Conservation (phyloP, 441 rosid species). For the Adansonia rubrostipa region DNA sequence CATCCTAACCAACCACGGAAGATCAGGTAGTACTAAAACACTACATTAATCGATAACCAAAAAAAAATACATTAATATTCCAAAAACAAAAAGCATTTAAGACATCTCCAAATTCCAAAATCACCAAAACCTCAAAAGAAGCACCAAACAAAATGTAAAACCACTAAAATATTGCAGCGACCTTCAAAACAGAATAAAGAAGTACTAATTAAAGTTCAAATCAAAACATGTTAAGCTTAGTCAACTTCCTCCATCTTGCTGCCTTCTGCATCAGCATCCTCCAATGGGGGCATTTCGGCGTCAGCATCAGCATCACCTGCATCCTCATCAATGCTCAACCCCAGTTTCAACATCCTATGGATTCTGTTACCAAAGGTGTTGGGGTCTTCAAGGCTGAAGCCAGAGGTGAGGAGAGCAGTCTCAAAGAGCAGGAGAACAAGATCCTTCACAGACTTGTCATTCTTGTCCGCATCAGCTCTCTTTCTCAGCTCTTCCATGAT, state of each 20-base stretch:
- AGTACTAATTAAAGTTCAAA: neutral
- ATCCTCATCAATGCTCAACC: constrained; percentile 70
- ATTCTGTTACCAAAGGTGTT: constrained; percentile 75
- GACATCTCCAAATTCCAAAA: neutral
- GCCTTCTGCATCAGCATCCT: constrained; percentile 67
- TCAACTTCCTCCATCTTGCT: constrained; percentile 86
- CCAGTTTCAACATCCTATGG: constrained; percentile 75
- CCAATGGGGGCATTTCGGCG: constrained; percentile 60
- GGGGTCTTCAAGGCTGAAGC: constrained; percentile 73
- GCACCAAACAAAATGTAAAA: neutral
- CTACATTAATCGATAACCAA: no score
- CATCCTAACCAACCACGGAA: no score
- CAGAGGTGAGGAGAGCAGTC: constrained; percentile 69
- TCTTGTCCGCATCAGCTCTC: constrained; percentile 64
- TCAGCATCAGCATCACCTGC: constrained; percentile 49
- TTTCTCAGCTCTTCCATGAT: constrained; percentile 77
- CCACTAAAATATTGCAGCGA: neutral
- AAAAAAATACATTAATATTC: neutral
- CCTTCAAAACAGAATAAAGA: neutral
- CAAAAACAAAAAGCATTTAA: neutral
- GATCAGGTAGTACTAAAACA: no score
- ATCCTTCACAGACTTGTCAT: constrained; percentile 73
- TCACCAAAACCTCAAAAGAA: neutral
- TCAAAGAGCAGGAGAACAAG: constrained; percentile 64
- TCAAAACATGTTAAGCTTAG: constrained; percentile 27